A percentile compares a stretch with the other conserved stretches of the same genome.
These are phyloP conservation scores for Entonaema liquescens DNA, from an alignment of 495 filamentous ascomycete genomes.

Conservation along the genomic window DNA sequence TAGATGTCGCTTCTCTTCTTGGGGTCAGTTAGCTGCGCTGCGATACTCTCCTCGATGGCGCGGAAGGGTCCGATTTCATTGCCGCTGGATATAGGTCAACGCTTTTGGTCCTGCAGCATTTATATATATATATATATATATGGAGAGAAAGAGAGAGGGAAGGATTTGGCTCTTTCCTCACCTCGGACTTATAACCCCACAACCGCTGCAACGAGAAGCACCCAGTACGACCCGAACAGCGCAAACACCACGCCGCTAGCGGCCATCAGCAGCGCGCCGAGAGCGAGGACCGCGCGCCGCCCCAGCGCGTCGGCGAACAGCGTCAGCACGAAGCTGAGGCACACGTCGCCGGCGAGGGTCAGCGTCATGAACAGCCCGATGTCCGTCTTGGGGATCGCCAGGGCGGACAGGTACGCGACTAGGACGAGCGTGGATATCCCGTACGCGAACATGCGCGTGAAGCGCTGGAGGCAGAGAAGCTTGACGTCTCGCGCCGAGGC, in stretches of 20 bases:
- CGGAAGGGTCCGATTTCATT: conserved; percentile 86
- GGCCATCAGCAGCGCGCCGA: conserved; percentile 76
- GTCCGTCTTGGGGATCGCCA: conserved; percentile 68
- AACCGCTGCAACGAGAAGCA: conserved; percentile 76
- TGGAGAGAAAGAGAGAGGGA: background rate
- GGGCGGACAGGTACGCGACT: conserved; percentile 62
- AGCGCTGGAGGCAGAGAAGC: conserved; percentile 75
- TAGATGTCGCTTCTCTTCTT: conserved; percentile 75
- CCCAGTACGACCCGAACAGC: conserved; percentile 73
- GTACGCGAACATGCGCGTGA: conserved; percentile 64
- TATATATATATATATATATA: background rate
- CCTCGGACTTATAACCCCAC: conserved; percentile 83
- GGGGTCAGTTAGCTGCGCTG: conserved; percentile 75
- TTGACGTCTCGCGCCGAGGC: conserved; percentile 68
- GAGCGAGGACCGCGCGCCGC: conserved; percentile 68
- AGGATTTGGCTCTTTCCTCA: conserved; percentile 10
- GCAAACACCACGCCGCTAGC: conserved; percentile 74
- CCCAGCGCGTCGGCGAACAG: conserved; percentile 80
- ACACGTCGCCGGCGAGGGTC: conserved; percentile 80
- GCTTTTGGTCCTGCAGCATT: no score
- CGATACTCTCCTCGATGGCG: conserved; percentile 82
- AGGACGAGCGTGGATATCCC: conserved; percentile 52
- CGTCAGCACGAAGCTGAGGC: conserved; percentile 78
- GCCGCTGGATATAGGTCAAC: no score
- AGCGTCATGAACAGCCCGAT: conserved; percentile 92